Evolutionary conservation across 805 yeast species (phyloP), one percentile per base, ranked within the genome.

Genomic region (Monosporozyma aerobia): DNA sequence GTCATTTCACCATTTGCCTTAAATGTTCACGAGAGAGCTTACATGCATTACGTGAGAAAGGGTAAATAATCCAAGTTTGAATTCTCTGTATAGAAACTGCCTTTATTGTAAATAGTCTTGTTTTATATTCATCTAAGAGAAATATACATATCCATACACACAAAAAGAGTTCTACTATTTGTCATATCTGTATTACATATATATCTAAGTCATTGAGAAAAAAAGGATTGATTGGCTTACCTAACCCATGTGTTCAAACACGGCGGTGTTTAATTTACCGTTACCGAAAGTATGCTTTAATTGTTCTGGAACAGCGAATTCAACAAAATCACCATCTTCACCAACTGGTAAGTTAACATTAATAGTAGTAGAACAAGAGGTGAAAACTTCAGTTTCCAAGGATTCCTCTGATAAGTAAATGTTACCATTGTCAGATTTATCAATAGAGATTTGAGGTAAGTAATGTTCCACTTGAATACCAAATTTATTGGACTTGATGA

Each of bases 301-400:
- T 73, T 94, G 99, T 71, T 94, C 99, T 8, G 98, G 97, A 44
- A 87, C 79, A 8, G 96, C 83, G 51, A 81, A 72, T 69, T 94
- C 99, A 51, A 75, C 79, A 69, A 78, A 83, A 67, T 92, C 96
- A 47, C 74, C 85, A 47, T 76, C 80, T 40, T 81, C 88, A 14
- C 74, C 79, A 47, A 77, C 78, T 29, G 96, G 96, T 46, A 88
- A 77, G 63, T 90, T 88, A 59, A 94, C 75, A 68, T 94, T 94
- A 68, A 94, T 73, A 3, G 95, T 79, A 0, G 97, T 86, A 14
- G 95, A 80, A 51, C 87, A 82, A 47, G 95, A 84, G 2, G 97
- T 86, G 70, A 82, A 88, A 47, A 94, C 74, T 63, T 89, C 95
- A 7, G 86, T 80, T 5, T 76, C 80, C 49, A 90, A 68, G n/a